phyloP scores from a whole-genome alignment of 805 yeast species.

The Suhomyces faveliae region DNA sequence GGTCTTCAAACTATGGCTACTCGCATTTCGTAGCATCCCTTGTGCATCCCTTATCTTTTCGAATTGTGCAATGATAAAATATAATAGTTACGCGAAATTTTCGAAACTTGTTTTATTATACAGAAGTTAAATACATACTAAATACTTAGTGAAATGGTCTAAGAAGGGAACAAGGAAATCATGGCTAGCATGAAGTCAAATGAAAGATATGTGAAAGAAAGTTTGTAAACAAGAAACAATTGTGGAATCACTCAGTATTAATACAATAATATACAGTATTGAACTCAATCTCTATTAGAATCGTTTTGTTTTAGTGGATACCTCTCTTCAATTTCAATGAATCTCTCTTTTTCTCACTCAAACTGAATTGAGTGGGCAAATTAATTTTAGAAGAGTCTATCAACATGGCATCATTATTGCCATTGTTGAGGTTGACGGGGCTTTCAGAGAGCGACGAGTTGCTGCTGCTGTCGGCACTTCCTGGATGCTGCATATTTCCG shows the following conservation, averaged over 20 bases:
- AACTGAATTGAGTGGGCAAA: constrained; percentile 32
- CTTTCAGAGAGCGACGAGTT: constrained; percentile 12
- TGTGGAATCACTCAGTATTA: neutral
- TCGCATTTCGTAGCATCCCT: neutral
- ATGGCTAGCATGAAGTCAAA: neutral
- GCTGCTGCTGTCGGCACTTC: constrained; percentile 9
- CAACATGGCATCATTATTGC: constrained; percentile 10
- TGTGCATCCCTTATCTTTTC: neutral
- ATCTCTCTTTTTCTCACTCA: constrained; percentile 46
- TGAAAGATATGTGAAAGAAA: neutral
- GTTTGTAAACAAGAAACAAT: neutral
- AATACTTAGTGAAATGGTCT: neutral
- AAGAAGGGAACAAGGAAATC: neutral
- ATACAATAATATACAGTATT: neutral
- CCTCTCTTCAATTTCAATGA: constrained; percentile 46
- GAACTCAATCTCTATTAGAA: neutral
- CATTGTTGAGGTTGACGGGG: constrained; percentile 12
- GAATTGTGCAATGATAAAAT: too few relatives aligned
- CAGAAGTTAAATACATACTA: neutral
- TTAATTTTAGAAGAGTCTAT: constrained; percentile 18
- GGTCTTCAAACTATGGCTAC: neutral
- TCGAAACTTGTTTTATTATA: neutral
- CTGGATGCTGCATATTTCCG: neutral
- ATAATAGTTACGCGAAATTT: neutral
- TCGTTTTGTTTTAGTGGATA: constrained; percentile 26